phyloP scores from a whole-genome alignment of 1,139 yeast genomes.

The Sugiyamaella sp. region DNA sequence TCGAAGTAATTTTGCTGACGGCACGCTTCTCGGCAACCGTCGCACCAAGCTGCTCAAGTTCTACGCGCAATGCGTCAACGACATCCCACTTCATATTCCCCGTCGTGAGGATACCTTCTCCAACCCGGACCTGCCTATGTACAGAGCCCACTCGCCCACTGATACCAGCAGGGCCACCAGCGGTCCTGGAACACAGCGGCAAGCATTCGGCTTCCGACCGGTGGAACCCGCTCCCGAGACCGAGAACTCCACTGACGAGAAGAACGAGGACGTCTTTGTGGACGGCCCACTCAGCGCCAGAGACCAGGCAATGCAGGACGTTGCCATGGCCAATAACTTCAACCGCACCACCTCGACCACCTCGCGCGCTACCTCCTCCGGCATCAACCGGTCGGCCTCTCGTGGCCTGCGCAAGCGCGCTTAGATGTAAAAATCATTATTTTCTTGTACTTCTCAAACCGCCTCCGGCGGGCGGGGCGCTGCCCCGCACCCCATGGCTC shows the following conservation, averaged over 20 bases:
- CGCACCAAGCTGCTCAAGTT: constrained; percentile 40
- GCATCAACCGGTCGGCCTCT: constrained; percentile 17
- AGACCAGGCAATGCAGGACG: constrained; percentile 11
- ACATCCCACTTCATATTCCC: constrained; percentile 43
- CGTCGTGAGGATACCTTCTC: constrained; percentile 41
- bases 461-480: constrained; percentile 4
- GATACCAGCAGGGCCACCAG: background rate
- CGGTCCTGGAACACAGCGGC: constrained; percentile 15
- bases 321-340: constrained; percentile 7
- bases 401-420: constrained; percentile 17
- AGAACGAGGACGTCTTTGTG: constrained; percentile 10
- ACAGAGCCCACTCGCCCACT: background rate
- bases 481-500: background rate
- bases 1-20: constrained; percentile 44
- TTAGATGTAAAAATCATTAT: background rate
- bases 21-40: constrained; percentile 37
- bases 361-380: constrained; percentile 20
- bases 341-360: constrained; percentile 14
- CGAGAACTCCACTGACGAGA: background rate
- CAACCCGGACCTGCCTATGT: constrained; percentile 43
- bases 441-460: background rate
- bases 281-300: constrained; percentile 15
- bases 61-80: constrained; percentile 40
- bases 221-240: constrained; percentile 1
- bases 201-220: constrained; percentile 17